These are phyloP conservation scores for Huntiella omanensis DNA, from an alignment of 2,329 filamentous ascomycete genomes.

Conservation along the genomic window DNA sequence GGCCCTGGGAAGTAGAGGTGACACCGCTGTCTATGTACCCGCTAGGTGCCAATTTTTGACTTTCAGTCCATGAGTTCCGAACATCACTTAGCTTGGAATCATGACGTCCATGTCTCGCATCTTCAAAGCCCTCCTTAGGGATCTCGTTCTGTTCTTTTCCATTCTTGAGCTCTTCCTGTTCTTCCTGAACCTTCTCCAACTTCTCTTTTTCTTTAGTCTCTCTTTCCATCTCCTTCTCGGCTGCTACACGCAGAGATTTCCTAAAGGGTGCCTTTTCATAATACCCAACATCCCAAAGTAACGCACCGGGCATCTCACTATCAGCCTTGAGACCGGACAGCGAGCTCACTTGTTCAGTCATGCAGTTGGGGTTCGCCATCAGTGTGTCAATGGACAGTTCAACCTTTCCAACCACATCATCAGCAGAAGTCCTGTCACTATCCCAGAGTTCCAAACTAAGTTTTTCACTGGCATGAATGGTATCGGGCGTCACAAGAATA, in stretches of 20 bases:
- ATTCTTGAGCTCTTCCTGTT: not conserved
- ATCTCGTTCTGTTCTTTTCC: not conserved
- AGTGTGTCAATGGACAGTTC: constrained; percentile 88
- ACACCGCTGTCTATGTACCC: too few relatives aligned
- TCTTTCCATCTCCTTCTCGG: constrained; percentile 44
- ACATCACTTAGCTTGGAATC: constrained; percentile 6
- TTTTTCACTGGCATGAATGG: constrained; percentile 87
- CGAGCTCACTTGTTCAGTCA: constrained; percentile 77
- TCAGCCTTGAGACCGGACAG: constrained; percentile 67
- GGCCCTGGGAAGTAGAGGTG: too few relatives aligned
- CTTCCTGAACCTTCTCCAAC: constrained; percentile 1
- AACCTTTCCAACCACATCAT: constrained; percentile 89
- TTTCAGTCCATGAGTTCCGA: not conserved
- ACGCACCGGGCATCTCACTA: constrained; percentile 75
- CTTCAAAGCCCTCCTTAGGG: not conserved
- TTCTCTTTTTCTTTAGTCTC: constrained; percentile 9
- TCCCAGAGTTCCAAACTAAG: constrained; percentile 93
- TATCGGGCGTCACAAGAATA: constrained; percentile 67
- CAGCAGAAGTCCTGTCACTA: constrained; percentile 76
- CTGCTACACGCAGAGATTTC: constrained; percentile 55
- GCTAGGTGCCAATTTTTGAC: too few relatives aligned
- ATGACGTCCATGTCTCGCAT: constrained; percentile 4
- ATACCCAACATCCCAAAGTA: constrained; percentile 93
- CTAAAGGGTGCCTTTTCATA: constrained; percentile 84
- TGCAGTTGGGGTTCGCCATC: constrained; percentile 76